Base-by-base conservation (phyloP, 116 monocot genomes). In the Phalaenopsis hybrid region DNA sequence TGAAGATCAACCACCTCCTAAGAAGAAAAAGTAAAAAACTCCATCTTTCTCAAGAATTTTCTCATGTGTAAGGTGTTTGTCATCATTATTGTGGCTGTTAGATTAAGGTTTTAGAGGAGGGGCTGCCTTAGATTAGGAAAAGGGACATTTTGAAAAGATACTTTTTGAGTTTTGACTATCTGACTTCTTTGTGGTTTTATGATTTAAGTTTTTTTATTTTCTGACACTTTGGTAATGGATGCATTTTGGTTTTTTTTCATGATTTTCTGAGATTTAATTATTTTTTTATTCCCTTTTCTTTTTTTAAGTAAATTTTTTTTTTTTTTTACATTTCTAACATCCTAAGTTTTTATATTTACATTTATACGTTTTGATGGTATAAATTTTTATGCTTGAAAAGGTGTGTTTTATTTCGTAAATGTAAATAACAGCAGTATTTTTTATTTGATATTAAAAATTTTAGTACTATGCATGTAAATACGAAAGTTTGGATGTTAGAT, bases 71-170 rank as follows among this genome's bases (percentile, higher is more conserved):
- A 75, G 51, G 25, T 41, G 41, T 28, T 77, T 52, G 77, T 49
- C 77, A 49, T 77, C 51, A 52, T 77, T 44, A 25, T 77, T 77
- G 77, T 77, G 77, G 52, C 28, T 77, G 77, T 21, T 75, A 45
- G 75, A 75, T 44, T 15, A n/a, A 16, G 20, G 16, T 43, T 10
- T 46, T 9, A 41, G 41, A 41, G 41, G 17, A 20, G 77, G 76
- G 49, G 49, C 44, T 49, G 51, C 51, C 28, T 31, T 77, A 50
- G 77, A 44, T 52, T 49, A 77, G 77, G 52, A 6, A 77, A 77
- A 49, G 12, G 52, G 77, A 77, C 21, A 72, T 72, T 72, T 72
- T 5, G 10, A 41, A 72, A 72, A 5, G 49, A 15, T 5, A 25
- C 45, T 31, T 77, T 41, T 41, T 41, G 4, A 41, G 41, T 41